Conservation (phyloP, 208 protist genomes). For the Trypanosoma mega region DNA sequence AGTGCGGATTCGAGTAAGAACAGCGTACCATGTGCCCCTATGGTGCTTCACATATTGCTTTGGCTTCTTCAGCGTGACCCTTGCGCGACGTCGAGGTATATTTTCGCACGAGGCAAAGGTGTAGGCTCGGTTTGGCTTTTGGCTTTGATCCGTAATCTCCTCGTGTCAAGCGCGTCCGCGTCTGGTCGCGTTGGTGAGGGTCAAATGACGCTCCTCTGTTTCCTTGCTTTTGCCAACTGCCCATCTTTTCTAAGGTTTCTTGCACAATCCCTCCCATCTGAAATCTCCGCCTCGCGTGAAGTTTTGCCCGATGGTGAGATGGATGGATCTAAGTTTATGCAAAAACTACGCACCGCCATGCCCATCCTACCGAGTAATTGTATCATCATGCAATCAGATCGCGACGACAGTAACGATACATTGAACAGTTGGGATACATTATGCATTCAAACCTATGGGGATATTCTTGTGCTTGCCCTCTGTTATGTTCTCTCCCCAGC, state of each 20-base stretch:
- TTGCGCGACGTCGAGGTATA: too few relatives aligned
- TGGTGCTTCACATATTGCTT: constrained; percentile 21
- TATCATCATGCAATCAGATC: constrained; percentile 1
- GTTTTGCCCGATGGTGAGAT: neutral
- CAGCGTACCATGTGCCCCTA: neutral
- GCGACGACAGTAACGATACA: neutral
- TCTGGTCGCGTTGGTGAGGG: constrained; percentile 18
- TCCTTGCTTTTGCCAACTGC: constrained; percentile 14
- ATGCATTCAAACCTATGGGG: constrained; percentile 15
- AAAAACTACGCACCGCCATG: constrained; percentile 10
- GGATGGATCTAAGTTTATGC: constrained; percentile 15
- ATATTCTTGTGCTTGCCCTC: constrained; percentile 22
- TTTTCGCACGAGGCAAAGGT: too few relatives aligned
- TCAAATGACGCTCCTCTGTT: constrained; percentile 20
- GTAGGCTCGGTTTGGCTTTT: too few relatives aligned
- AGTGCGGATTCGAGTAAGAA: too few relatives aligned
- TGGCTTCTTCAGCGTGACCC: constrained; percentile 17
- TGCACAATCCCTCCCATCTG: constrained; percentile 2
- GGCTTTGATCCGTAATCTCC: too few relatives aligned
- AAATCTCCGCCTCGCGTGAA: neutral
- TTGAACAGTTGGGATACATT: neutral
- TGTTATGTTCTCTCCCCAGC: constrained; percentile 24
- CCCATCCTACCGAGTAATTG: constrained; percentile 17
- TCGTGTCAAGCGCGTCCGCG: constrained; percentile 4
- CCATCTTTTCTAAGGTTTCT: constrained; percentile 15